These are phyloP conservation scores for Mucor plumbeus DNA, from an alignment of 371 early-diverging fungal genomes.

Conservation along the genomic window DNA sequence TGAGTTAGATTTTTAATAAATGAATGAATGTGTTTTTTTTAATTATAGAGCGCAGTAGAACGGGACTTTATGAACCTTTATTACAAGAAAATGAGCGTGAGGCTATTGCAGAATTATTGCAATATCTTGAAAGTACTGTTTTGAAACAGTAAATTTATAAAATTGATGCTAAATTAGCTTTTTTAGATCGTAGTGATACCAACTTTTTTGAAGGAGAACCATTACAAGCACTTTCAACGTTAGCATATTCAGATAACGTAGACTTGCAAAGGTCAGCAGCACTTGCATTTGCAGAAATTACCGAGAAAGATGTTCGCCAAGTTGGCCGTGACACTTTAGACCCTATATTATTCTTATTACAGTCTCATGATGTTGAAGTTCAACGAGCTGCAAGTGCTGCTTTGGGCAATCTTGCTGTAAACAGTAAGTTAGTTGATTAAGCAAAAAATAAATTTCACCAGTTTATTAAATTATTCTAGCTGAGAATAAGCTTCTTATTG, in stretches of 20 bases:
- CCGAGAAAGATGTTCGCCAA: slow-evolving; percentile 86
- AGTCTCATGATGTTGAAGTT: slow-evolving; percentile 87
- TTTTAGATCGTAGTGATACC: slow-evolving; percentile 72
- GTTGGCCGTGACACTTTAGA: slow-evolving; percentile 81
- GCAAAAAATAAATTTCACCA: neutral
- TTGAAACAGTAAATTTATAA: neutral
- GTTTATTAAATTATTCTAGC: slow-evolving; percentile 32
- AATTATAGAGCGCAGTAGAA: slow-evolving; percentile 43
- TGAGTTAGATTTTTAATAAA: neutral
- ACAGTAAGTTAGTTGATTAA: slow-evolving; percentile 56
- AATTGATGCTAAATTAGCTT: neutral
- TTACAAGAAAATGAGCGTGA: slow-evolving; percentile 86
- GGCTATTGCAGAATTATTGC: slow-evolving; percentile 82
- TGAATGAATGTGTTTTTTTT: neutral
- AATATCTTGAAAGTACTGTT: slow-evolving; percentile 81
- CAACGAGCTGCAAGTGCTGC: slow-evolving; percentile 90
- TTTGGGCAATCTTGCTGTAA: slow-evolving; percentile 90
- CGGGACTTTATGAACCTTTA: slow-evolving; percentile 75
- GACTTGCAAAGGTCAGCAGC: slow-evolving; percentile 90
- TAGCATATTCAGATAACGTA: slow-evolving; percentile 86
- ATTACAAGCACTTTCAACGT: slow-evolving; percentile 78
- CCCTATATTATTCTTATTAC: slow-evolving; percentile 83
- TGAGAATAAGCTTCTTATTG: slow-evolving; percentile 86
- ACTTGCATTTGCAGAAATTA: slow-evolving; percentile 90
- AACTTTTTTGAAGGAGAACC: slow-evolving; percentile 91